Evolutionary conservation across 805 yeast genomes (phyloP), one percentile per base, ranked within the genome.

Genomic region (Lipomyces orientalis): DNA sequence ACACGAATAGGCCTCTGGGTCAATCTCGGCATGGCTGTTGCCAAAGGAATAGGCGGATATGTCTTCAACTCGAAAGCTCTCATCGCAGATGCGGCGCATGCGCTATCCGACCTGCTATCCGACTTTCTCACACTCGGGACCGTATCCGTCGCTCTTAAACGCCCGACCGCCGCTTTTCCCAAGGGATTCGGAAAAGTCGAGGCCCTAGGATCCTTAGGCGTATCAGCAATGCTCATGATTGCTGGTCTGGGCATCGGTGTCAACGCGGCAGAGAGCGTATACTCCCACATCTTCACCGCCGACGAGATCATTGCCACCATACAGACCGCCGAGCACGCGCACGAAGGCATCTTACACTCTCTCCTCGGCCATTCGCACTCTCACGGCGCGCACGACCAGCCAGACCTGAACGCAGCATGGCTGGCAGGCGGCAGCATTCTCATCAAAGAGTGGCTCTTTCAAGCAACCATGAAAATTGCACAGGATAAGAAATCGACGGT

Each of bases 41-140:
- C 93, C 39, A 95, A 95, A 77, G 93, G 93, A 34, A 78, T 87
- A 29, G 98, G 98, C 37, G 99, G 99, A 7, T 82, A 91, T 19
- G 87, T 87, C 51, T 95, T 95, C 84, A 97, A 95, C 78, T 95
- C 99, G 0, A 97, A 93, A 77, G 93, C 98, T 1, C 84, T 95
- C 65, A 77, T 93, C 60, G 99, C 99, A 0, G 99, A 95, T 79
- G 93, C 98, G 0, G 88, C 93, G 35, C 99, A 95, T 79, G 94
- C 98, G 0, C 83, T 91, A 25, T 88, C 96, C 58, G 99, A 95
- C 79, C 82, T 94, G 80, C 85, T 95, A 16, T 90, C 97, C 8
- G 99, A 95, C 78, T 85, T 94, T 58, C 80, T 95, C 71, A 95
- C 99, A 0, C 81, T 95, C 65, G 88, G 93, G 4, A 94, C 98